A percentile compares a stretch with the other conserved stretches of the same genome.
phyloP scores from a whole-genome alignment of 2,329 filamentous ascomycete species.

The Capronia coronata region DNA sequence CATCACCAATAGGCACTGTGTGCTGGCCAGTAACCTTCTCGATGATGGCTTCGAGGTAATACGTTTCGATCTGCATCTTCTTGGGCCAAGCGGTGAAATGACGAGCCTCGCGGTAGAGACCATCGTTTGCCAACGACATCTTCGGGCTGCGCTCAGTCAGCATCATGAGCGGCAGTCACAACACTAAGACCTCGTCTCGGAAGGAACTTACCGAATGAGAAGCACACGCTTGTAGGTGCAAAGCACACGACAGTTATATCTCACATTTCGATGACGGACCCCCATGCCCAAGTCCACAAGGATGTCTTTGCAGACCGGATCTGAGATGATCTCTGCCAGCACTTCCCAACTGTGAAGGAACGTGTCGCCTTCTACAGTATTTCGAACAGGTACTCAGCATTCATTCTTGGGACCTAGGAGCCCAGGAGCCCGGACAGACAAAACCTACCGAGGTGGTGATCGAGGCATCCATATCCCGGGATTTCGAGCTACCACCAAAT shows the following conservation, averaged over 20 bases:
- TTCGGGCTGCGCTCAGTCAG: slow-evolving; percentile 50
- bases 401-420: slow-evolving; percentile 32
- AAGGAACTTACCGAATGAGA: slow-evolving; percentile 44
- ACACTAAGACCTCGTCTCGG: background rate
- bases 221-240: slow-evolving; percentile 61
- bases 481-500: slow-evolving; percentile 39
- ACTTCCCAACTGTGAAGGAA: slow-evolving; percentile 58
- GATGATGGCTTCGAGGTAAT: slow-evolving; percentile 56
- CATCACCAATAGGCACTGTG: slow-evolving; percentile 62
- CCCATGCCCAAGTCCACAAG: slow-evolving; percentile 48
- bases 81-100: slow-evolving; percentile 61
- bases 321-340: slow-evolving; percentile 53
- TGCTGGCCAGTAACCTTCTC: slow-evolving; percentile 50
- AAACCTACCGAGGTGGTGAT: slow-evolving; percentile 55
- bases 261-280: slow-evolving; percentile 40
- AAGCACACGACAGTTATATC: slow-evolving; percentile 63
- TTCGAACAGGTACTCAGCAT: slow-evolving; percentile 10
- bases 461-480: slow-evolving; percentile 60
- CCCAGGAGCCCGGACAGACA: slow-evolving; percentile 25
- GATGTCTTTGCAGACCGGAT: slow-evolving; percentile 58
- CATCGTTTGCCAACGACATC: slow-evolving; percentile 64
- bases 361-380: slow-evolving; percentile 43
- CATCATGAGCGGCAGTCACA: background rate
- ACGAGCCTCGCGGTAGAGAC: slow-evolving; percentile 57
- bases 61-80: slow-evolving; percentile 54